These are phyloP conservation scores for Cutaneotrichosporon cutaneum DNA, from an alignment of 1,284 basidiomycete species.

Conservation along the genomic window DNA sequence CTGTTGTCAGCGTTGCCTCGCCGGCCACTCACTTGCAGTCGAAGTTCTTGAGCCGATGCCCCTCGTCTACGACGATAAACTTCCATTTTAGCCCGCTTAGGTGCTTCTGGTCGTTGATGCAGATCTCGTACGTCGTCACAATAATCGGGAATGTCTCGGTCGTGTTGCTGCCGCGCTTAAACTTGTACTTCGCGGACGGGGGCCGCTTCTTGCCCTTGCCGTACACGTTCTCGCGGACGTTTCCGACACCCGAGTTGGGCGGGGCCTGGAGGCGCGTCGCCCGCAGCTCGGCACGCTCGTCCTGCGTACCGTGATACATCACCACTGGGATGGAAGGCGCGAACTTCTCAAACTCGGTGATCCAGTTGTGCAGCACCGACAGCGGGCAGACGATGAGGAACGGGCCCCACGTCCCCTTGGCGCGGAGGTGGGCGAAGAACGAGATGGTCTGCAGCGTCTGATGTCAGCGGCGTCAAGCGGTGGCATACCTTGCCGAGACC, in stretches of 20 bases:
- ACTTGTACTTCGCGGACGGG: background rate
- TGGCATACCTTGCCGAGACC: conserved; percentile 72
- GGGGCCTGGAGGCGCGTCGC: conserved; percentile 54
- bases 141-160: conserved; percentile 54
- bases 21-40: conserved; percentile 62
- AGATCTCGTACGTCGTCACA: conserved; percentile 89
- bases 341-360: conserved; percentile 80
- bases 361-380: conserved; percentile 90
- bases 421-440: conserved; percentile 83
- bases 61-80: conserved; percentile 94
- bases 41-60: conserved; percentile 89
- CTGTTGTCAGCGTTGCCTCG: conserved; percentile 31
- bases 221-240: conserved; percentile 17
- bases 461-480: conserved; percentile 12
- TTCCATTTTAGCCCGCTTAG: conserved; percentile 73
- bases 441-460: conserved; percentile 91
- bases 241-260: conserved; percentile 27
- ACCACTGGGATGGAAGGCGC: conserved; percentile 66
- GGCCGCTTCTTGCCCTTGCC: conserved; percentile 30
- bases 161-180: conserved; percentile 31
- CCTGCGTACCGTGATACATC: conserved; percentile 83
- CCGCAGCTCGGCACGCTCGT: conserved; percentile 73
- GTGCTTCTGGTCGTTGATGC: conserved; percentile 74
- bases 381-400: conserved; percentile 90
- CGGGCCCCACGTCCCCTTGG: conserved; percentile 69